Conservation (phyloP, 1,284 basidiomycete species). For the Tilletia walkeri region DNA sequence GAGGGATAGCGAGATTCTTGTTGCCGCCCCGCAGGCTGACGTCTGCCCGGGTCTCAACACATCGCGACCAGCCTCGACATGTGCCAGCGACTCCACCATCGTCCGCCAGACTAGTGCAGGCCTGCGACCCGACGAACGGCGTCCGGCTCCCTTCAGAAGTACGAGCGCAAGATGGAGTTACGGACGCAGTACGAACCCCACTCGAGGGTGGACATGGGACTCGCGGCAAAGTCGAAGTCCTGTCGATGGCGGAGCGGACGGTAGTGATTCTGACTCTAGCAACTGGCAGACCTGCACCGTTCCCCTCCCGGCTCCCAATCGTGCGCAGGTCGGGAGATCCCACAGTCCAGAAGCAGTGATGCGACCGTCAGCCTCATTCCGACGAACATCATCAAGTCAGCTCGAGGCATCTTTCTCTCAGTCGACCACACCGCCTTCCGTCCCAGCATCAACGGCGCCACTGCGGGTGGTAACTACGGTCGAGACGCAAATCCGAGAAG, state of each 20-base stretch:
- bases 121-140: not conserved
- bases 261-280: not conserved
- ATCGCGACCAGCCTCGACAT: not conserved
- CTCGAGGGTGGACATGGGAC: not conserved
- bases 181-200: not conserved
- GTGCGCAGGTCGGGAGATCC: too few relatives aligned
- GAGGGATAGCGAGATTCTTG: not conserved
- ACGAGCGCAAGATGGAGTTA: not conserved
- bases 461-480: not conserved
- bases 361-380: too few relatives aligned
- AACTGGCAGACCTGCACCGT: not conserved
- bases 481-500: not conserved
- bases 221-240: not conserved
- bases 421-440: not conserved
- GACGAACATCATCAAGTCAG: too few relatives aligned
- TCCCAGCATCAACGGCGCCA: not conserved
- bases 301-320: not conserved
- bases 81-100: not conserved
- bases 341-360: too few relatives aligned
- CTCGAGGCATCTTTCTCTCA: too few relatives aligned
- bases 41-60: not conserved
- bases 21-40: not conserved
- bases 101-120: not conserved
- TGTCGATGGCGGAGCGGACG: too few relatives aligned
- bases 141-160: not conserved